A percentile compares a stretch with the other conserved stretches of the same genome.
Conservation (phyloP, 148 eudicot species). For the Vaccinium myrtillus region DNA sequence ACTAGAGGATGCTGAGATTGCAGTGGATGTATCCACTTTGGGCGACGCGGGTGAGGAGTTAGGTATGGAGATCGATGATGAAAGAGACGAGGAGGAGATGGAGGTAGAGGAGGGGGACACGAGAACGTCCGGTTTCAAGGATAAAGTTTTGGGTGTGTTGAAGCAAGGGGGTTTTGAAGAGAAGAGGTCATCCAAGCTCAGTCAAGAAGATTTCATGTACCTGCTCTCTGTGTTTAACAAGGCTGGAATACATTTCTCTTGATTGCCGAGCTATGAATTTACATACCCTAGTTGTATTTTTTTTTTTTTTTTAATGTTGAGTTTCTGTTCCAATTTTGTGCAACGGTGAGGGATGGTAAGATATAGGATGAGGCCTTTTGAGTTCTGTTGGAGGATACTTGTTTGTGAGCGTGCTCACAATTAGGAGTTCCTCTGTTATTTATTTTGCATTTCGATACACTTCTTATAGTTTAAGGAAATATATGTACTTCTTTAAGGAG, state of each 20-base stretch:
- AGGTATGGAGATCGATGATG: conserved; percentile 58
- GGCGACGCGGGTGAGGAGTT: conserved; percentile 41
- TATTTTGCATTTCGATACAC: too few species aligned
- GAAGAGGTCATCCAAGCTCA: conserved; percentile 84
- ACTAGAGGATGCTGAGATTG: conserved; percentile 33
- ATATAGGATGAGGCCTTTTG: not conserved
- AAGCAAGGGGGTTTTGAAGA: conserved; percentile 73
- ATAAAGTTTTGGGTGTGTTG: conserved; percentile 58
- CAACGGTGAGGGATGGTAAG: not conserved
- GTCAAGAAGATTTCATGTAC: conserved; percentile 85
- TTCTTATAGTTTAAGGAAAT: too few species aligned
- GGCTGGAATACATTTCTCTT: conserved; percentile 80
- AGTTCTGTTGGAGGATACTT: not conserved
- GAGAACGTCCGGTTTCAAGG: conserved; percentile 58
- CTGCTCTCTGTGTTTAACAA: conserved; percentile 74
- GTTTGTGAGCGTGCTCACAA: too few species aligned
- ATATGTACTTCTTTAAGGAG: too few species aligned
- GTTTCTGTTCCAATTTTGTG: not conserved
- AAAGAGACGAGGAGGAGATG: conserved; percentile 57
- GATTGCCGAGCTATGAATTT: not conserved
- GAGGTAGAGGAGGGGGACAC: conserved; percentile 53
- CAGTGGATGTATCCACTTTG: conserved; percentile 28
- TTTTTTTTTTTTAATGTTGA: not conserved
- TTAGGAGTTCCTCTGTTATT: too few species aligned
- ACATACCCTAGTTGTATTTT: not conserved